Evolutionary conservation across 2,329 filamentous ascomycete genomes (phyloP).

Genomic region (Atkinsonella texensis): DNA sequence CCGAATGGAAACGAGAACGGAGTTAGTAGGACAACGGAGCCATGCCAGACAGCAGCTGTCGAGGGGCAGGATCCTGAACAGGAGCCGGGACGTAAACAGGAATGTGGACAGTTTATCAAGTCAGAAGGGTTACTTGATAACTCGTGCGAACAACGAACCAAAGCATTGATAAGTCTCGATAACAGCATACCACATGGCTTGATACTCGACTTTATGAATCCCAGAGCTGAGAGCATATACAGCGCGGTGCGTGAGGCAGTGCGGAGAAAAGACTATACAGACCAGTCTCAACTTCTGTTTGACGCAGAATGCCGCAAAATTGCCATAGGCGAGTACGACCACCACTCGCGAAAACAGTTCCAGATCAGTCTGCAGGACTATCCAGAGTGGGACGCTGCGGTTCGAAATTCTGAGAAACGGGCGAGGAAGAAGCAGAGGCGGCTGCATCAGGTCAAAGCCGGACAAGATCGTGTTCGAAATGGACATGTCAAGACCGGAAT

Average conservation of each 20-base stretch:
- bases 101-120: not conserved
- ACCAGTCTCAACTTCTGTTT: constrained; percentile 1
- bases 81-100: not conserved
- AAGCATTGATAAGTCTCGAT: not conserved
- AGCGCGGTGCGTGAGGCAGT: constrained; percentile 2
- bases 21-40: too few relatives aligned
- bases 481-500: not conserved
- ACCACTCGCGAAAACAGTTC: not conserved
- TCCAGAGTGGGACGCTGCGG: constrained; percentile 3
- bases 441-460: not conserved
- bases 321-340: constrained; percentile 2
- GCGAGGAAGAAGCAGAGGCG: constrained; percentile 1
- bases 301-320: not conserved
- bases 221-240: constrained; percentile 1
- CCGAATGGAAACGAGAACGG: not conserved
- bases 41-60: not conserved
- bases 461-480: not conserved
- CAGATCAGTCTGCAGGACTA: not conserved
- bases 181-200: constrained; percentile 1
- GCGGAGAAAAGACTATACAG: not conserved
- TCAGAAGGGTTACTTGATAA: not conserved
- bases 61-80: too few relatives aligned
- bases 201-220: constrained; percentile 5
- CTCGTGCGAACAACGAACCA: not conserved
- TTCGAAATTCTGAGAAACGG: constrained; percentile 2